These are phyloP conservation scores for Ophiostoma triangulosporum DNA, from an alignment of 2,329 filamentous ascomycete species.

Conservation along the genomic window DNA sequence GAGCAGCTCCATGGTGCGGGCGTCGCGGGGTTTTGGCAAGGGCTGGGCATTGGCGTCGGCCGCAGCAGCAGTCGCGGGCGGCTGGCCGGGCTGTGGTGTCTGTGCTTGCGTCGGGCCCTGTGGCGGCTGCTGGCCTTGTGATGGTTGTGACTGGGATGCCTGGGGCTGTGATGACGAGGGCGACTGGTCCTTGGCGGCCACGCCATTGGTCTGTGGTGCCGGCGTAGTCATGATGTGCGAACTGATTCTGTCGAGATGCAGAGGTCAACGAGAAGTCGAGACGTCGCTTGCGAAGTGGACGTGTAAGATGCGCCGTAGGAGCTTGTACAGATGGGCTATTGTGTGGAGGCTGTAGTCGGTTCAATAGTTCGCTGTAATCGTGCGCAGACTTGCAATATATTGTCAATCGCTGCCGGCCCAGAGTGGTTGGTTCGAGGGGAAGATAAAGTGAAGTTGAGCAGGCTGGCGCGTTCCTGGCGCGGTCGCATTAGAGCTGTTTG, in stretches of 20 bases:
- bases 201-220: not conserved
- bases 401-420: not conserved
- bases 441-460: not conserved
- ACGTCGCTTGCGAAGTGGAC: no score
- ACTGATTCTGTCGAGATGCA: not conserved
- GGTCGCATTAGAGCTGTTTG: not conserved
- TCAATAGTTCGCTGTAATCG: no score
- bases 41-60: slow-evolving; percentile 18
- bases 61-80: no score
- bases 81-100: no score
- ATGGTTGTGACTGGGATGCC: not conserved
- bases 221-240: not conserved
- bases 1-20: slow-evolving; percentile 66
- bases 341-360: no score
- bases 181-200: not conserved
- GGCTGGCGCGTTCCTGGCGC: not conserved
- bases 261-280: not conserved
- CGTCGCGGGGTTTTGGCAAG: slow-evolving; percentile 57
- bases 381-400: no score
- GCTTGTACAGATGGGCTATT: no score
- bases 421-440: not conserved
- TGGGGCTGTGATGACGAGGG: slow-evolving; percentile 1
- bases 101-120: slow-evolving; percentile 1
- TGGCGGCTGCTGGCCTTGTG: slow-evolving; percentile 1
- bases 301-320: no score